Conservation (phyloP, 1,284 basidiomycete genomes). For the Boletus smithii region DNA sequence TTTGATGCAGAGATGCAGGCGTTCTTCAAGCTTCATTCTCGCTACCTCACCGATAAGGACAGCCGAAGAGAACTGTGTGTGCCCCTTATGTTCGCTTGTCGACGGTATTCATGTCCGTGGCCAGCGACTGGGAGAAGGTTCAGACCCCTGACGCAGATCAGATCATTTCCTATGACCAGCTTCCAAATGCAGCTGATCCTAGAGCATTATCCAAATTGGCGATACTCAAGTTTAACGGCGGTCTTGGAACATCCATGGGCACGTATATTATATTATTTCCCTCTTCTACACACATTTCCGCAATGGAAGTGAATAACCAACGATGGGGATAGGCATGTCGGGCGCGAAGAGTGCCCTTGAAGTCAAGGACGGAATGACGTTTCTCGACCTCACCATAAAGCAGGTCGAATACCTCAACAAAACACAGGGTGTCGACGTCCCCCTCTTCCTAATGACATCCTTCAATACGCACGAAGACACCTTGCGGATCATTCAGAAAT, state of each 20-base stretch:
- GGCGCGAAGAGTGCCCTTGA: slow-evolving; percentile 87
- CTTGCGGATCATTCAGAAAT: slow-evolving; percentile 95
- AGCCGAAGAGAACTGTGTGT: slow-evolving; percentile 88
- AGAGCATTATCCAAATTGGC: slow-evolving; percentile 87
- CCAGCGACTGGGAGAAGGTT: slow-evolving; percentile 94
- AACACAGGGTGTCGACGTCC: slow-evolving; percentile 71
- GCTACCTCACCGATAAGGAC: slow-evolving; percentile 90
- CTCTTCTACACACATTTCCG: neutral
- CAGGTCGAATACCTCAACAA: slow-evolving; percentile 89
- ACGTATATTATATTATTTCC: slow-evolving; percentile 22
- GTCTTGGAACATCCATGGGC: slow-evolving; percentile 95
- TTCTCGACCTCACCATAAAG: slow-evolving; percentile 91
- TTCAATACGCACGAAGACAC: slow-evolving; percentile 98
- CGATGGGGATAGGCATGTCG: slow-evolving; percentile 61
- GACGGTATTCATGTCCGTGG: slow-evolving; percentile 11
- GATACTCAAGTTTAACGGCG: slow-evolving; percentile 98
- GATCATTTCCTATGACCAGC: slow-evolving; percentile 82
- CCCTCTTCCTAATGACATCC: slow-evolving; percentile 97
- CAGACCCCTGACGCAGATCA: slow-evolving; percentile 87
- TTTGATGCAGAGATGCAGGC: slow-evolving; percentile 97
- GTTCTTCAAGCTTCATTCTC: slow-evolving; percentile 97
- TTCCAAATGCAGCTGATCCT: slow-evolving; percentile 59
- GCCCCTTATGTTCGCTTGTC: slow-evolving; percentile 13
- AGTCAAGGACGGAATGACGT: slow-evolving; percentile 95
- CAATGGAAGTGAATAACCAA: slow-evolving; percentile 6